Evolutionary conservation across 768 basidiomycete genomes (phyloP), one percentile per base, ranked within the genome.

Genomic region (Tricholoma sp.): DNA sequence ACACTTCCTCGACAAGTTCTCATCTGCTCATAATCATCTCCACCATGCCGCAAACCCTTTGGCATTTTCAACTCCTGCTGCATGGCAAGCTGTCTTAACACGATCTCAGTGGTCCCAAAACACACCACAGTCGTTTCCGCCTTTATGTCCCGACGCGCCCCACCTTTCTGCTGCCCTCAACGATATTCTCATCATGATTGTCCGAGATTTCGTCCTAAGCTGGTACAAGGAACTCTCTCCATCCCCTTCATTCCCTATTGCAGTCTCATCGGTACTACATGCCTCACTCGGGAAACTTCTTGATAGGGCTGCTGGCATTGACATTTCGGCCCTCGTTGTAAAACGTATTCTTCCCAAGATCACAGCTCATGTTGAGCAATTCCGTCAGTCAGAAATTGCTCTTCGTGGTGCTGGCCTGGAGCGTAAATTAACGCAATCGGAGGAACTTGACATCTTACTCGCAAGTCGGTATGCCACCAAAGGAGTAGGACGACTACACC

Each of bases 201-300:
- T 91, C 24, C 78, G 89, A 50, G 92, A 94, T 74, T 98, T 97
- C 68, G 85, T 99, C 17, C 73, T 86, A 53, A 82, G 82, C 11
- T 99, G 96, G 96, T 99, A 96, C 76, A 78, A 79, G 61, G 81
- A 84, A 15, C 77, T 98, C 36, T 98, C 96, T 5, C 79, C 85
- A 10, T 95, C 93, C 0, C 85, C 90, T 4, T 83, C 92, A 3
- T 98, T 99, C 68, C 94, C 96, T 17, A 79, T 83, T 57, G 88
- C 93, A 8, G 86, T 96, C 50, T 91, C 94, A 2, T 73, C 75
- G 1, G 78, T 89, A 8, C 72, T 98, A 32, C 88, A 93, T 64
- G 77, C 80, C 8, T 79, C 83, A 2, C 63, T 92, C 39, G 75
- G 81, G 55, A 76, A 81, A 18, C 61, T 95, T 11, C 64, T 89